Percentiles rank a stretch among this genome's conserved stretches.
These are phyloP conservation scores for Nicotiana tabacum DNA, from an alignment of 257 asterid genomes.

Conservation along the genomic window DNA sequence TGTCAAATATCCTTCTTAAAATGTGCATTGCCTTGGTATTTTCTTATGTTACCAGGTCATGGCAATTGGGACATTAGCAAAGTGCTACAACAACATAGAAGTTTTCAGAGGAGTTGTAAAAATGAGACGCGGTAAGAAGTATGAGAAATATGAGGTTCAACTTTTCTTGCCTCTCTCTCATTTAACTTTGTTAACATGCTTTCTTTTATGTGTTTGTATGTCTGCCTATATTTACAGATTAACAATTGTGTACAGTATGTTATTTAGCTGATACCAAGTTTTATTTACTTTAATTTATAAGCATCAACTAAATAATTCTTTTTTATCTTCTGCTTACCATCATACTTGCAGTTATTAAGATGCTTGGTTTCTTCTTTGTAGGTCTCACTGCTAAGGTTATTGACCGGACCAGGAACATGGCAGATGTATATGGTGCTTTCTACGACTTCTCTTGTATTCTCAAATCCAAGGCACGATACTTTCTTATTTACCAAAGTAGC, in stretches of 20 bases:
- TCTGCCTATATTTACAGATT: background rate
- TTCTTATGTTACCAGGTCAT: constrained; percentile 51
- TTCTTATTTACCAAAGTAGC: background rate
- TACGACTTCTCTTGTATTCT: constrained; percentile 82
- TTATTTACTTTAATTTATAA: background rate
- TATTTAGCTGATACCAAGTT: background rate
- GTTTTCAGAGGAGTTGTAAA: constrained; percentile 93
- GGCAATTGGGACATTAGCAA: constrained; percentile 96
- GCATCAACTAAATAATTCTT: background rate
- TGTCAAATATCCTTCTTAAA: background rate
- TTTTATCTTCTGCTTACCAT: background rate
- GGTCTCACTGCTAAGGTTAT: constrained; percentile 91
- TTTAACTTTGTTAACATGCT: no score
- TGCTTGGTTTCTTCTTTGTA: constrained; percentile 21
- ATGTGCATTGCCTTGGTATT: background rate
- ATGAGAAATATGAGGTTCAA: background rate
- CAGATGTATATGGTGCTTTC: constrained; percentile 93
- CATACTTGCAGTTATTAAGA: constrained; percentile 10
- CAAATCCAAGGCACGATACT: constrained; percentile 63
- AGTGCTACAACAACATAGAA: constrained; percentile 86
- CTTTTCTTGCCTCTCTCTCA: background rate
- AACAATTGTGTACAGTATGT: background rate
- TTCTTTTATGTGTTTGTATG: background rate
- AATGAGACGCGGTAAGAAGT: constrained; percentile 88
- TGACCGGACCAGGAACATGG: constrained; percentile 59